Base-by-base conservation (phyloP, 495 filamentous ascomycete species). In the Neurospora cerealis region DNA sequence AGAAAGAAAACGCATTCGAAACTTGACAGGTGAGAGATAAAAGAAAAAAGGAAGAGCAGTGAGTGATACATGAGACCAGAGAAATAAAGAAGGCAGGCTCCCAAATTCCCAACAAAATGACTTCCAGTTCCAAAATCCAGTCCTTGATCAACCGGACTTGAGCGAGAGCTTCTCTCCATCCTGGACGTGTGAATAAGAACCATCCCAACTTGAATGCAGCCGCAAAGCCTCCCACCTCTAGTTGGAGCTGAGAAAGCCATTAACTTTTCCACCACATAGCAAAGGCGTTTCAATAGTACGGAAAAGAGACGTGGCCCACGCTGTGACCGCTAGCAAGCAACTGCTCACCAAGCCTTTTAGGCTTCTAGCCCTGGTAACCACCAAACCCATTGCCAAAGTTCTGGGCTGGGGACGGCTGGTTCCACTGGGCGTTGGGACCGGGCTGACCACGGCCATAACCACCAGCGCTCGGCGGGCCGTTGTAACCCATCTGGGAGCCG, bases 381-480 rank as follows among this genome's bases (percentile, higher is more conserved):
- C 86, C 85, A 78, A 88, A 89, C 60, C 87, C 88, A 75, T 87
- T 88, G 78, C 86, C 86, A 79, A 88, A 87, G 79, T 86, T 86
- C 77, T 88, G 87, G 48, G 80, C 82, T 6, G 85, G 84, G 62
- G 88, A 85, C 28, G 87, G 85, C 78, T 91, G 90, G 77, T 87
- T 90, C 91, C 93, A 95, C 77, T 92, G 92, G 77, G 90, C 84
- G 78, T 89, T 90, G 74, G 92, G 88, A 73, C 89, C 87, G 76
- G 89, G 90, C 76, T 94, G 92, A 76, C 91, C 92, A 83, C 93
- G 93, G 60, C 92, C 93, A 77, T 94, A 96, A 70, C 92, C 92
- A 75, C 91, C 92, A 74, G 91, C 90, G 77, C 90, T 92, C 54
- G 87, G 90, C n/a, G 90, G 91, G 62, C 87, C 86, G 32, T 83